A percentile compares a stretch with the other conserved stretches of the same genome.
These are phyloP conservation scores for Pythium vanterpoolii DNA, from an alignment of 352 stramenopile genomes.

Conservation along the genomic window DNA sequence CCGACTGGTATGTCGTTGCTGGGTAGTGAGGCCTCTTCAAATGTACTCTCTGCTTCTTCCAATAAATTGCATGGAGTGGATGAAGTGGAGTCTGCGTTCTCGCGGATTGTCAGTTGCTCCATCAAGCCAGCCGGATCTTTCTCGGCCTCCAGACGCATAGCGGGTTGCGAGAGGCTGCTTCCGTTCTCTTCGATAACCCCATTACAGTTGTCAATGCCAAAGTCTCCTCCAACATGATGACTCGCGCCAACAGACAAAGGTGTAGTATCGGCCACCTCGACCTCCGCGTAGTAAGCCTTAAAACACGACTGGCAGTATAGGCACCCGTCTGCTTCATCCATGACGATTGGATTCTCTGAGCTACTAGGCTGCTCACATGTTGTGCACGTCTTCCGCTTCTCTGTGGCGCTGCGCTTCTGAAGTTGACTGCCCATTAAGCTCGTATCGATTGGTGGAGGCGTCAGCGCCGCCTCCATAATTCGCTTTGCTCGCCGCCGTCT, in stretches of 20 bases:
- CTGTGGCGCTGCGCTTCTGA: not conserved
- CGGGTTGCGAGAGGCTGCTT: too few relatives aligned
- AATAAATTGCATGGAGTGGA: not conserved
- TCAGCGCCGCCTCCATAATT: not conserved
- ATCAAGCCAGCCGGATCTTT: too few relatives aligned
- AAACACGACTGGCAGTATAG: slow-evolving; percentile 69
- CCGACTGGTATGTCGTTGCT: not conserved
- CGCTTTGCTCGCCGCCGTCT: slow-evolving; percentile 10
- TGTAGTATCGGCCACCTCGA: not conserved
- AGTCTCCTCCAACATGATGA: not conserved
- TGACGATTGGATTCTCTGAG: slow-evolving; percentile 29
- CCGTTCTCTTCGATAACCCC: not conserved
- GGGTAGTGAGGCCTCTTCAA: not conserved
- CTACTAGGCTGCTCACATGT: slow-evolving; percentile 34
- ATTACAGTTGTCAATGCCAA: not conserved
- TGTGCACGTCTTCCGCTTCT: slow-evolving; percentile 25
- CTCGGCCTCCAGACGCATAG: too few relatives aligned
- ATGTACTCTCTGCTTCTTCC: not conserved
- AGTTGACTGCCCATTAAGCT: not conserved
- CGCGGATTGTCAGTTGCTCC: too few relatives aligned
- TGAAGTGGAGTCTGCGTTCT: not conserved
- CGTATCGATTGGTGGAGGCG: not conserved
- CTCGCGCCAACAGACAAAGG: not conserved
- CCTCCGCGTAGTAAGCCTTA: slow-evolving; percentile 54
- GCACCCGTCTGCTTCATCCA: slow-evolving; percentile 63